phyloP scores from a whole-genome alignment of 805 yeast species.

The Zygosaccharomyces bisporus region DNA sequence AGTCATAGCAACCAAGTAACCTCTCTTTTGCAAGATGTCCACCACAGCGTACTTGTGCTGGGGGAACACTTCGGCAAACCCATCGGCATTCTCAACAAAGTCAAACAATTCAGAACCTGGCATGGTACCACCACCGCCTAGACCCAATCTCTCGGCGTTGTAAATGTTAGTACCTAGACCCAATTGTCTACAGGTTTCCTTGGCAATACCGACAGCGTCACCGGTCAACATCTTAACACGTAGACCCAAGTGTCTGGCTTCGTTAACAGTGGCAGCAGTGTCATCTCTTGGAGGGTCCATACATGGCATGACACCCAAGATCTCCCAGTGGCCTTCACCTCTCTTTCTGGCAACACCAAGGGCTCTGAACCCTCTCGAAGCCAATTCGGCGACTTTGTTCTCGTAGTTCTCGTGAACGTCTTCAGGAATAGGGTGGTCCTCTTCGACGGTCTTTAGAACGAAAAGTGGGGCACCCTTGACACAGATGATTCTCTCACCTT shows the following conservation, averaged over 20 bases:
- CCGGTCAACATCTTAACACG: slow-evolving; percentile 98
- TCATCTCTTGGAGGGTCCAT: slow-evolving; percentile 99
- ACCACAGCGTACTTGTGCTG: slow-evolving; percentile 96
- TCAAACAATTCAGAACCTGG: slow-evolving; percentile 97
- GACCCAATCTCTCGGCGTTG: slow-evolving; percentile 95
- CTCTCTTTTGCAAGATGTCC: slow-evolving; percentile 91
- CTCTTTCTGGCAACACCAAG: slow-evolving; percentile 98
- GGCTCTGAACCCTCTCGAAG: slow-evolving; percentile 97
- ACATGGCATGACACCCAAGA: slow-evolving; percentile 96
- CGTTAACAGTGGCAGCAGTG: slow-evolving; percentile 90
- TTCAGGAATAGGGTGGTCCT: slow-evolving; percentile 94
- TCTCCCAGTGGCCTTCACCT: slow-evolving; percentile 98
- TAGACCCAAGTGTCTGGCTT: slow-evolving; percentile 87
- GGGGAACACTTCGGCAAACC: slow-evolving; percentile 98
- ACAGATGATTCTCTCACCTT: slow-evolving; percentile 91
- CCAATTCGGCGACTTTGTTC: slow-evolving; percentile 96
- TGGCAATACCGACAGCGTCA: slow-evolving; percentile 98
- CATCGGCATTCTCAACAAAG: slow-evolving; percentile 96
- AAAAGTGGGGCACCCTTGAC: slow-evolving; percentile 98
- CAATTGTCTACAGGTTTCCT: slow-evolving; percentile 96
- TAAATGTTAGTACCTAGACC: slow-evolving; percentile 95
- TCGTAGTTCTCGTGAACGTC: slow-evolving; percentile 91
- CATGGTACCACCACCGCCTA: slow-evolving; percentile 94
- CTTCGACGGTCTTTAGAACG: slow-evolving; percentile 94
- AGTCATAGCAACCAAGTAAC: slow-evolving; percentile 97